Evolutionary conservation across 140 eudicot genomes (phyloP), one percentile per base, ranked within the genome.

Genomic region (Oenanthe javanica): DNA sequence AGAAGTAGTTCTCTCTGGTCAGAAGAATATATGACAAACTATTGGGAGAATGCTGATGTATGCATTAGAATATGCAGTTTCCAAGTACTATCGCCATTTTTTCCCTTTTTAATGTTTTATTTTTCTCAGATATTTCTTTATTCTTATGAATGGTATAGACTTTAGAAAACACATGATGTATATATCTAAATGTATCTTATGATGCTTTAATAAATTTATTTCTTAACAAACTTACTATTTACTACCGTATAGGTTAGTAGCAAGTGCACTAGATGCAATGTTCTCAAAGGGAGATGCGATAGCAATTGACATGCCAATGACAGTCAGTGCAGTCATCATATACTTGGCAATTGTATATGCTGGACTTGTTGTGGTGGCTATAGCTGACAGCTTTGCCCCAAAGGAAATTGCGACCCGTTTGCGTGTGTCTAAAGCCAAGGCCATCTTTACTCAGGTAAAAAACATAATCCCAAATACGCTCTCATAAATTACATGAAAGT

Each of bases 281-380:
- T 95, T 90, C 88, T 54, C 88, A 61, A 89, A 78, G 88, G 99
- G 97, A 82, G 97, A 92, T 83, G 90, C 91, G 7, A 89, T 95
- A 87, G 99, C 97, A 72, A 95, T 95, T 73, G 97, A 90, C 84
- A 95, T 95, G 99, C 97, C 97, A 64, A 95, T 95, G 99, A 92
- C 99, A 13, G 91, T 84, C 66, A 90, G 76, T 84, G 97, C 99
- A 36, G 99, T 92, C 77, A 86, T 92, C 81, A 79, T 95, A 84
- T 95, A 95, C 86, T 86, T 95, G 83, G 97, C 99, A 7, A 87
- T 91, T 47, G 76, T 95, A 71, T 93, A 87, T 80, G 81, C 93
- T 64, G 99, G 99, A 77, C 59, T 87, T 77, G 91, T 91, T 71
- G 97, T 91, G 75, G 99, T 92, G 19, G 84, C 97, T 2, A 88